phyloP scores from a whole-genome alignment of 495 filamentous ascomycete species.

The Penicillium subrubescens region DNA sequence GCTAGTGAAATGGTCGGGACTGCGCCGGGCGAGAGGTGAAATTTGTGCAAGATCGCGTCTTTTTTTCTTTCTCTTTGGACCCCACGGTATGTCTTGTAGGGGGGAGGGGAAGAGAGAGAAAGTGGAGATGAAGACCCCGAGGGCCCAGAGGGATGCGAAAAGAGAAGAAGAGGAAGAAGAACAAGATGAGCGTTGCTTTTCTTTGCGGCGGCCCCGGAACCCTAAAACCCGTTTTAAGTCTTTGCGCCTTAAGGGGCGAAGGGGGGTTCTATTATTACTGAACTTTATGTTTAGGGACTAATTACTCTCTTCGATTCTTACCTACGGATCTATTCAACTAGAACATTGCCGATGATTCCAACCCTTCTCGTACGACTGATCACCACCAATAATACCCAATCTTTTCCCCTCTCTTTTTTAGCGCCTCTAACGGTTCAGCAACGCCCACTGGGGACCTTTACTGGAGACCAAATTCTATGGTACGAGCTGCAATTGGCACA shows the following conservation, averaged over 20 bases:
- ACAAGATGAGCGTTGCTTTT: background rate
- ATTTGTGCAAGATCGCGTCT: background rate
- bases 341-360: too few species aligned
- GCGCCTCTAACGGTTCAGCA: background rate
- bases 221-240: background rate
- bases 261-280: constrained; percentile 6
- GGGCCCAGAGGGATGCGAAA: background rate
- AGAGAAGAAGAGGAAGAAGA: background rate
- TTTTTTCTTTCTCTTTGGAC: background rate
- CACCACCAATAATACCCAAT: background rate
- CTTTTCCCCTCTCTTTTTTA: background rate
- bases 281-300: background rate
- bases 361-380: constrained; percentile 1
- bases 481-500: background rate
- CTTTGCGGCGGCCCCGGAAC: background rate
- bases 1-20: constrained; percentile 19
- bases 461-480: background rate
- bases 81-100: background rate
- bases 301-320: too few species aligned
- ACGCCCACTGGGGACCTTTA: background rate
- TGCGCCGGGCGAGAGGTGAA: constrained; percentile 3
- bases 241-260: background rate
- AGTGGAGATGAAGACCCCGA: background rate
- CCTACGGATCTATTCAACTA: too few species aligned
- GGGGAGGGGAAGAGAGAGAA: background rate